Conservation (phyloP, 2,329 filamentous ascomycete genomes). For the Cladosporium cucumerinum region DNA sequence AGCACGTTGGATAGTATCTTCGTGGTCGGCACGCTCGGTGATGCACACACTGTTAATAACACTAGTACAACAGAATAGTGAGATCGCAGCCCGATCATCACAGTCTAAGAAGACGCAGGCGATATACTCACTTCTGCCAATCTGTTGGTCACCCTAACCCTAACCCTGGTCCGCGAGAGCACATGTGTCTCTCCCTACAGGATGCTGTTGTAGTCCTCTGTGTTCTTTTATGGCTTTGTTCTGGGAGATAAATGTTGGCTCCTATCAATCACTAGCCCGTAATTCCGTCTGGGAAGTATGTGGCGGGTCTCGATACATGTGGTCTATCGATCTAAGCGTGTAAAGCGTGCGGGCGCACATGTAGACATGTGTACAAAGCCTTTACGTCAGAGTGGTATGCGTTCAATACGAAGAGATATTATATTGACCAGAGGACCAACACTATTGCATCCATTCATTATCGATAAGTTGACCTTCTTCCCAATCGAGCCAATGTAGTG, state of each 20-base stretch:
- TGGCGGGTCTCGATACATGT: not conserved
- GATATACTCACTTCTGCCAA: not conserved
- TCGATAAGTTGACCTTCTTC: not conserved
- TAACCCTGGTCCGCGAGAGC: not conserved
- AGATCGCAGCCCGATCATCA: not conserved
- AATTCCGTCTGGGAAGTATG: not conserved
- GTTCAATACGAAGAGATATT: not conserved
- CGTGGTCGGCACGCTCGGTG: not conserved
- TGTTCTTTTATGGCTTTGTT: not conserved
- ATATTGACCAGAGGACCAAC: not conserved
- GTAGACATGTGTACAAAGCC: not conserved
- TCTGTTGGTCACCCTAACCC: not conserved
- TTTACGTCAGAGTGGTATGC: not conserved
- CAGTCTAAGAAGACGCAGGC: not conserved
- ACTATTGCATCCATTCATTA: not conserved
- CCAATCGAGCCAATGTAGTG: not conserved
- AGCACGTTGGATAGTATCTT: not conserved
- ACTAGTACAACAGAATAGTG: not conserved
- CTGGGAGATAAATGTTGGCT: not conserved
- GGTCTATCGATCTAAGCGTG: not conserved
- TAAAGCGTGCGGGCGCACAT: not conserved
- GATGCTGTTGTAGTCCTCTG: not conserved
- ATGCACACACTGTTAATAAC: not conserved
- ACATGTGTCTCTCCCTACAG: not conserved
- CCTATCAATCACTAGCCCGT: not conserved